Conservation (phyloP, 148 eudicot genomes). For the Rhododendron kiyosumense region DNA sequence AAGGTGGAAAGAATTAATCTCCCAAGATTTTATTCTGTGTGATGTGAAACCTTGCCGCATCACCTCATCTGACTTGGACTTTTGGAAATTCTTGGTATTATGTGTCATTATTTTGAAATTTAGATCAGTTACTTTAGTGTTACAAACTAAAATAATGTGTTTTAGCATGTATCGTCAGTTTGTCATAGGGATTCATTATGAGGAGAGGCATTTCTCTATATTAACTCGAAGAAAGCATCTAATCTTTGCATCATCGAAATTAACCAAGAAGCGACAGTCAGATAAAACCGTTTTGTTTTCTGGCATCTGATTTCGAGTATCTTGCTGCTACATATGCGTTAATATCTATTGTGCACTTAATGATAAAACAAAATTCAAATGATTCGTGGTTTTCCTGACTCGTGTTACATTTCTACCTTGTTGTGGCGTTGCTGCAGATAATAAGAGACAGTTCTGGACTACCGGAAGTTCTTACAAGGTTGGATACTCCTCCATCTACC, state of each 20-base stretch:
- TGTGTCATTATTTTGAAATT: background rate
- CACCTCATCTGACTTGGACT: background rate
- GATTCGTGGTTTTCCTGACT: background rate
- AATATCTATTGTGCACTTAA: background rate
- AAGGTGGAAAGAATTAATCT: background rate
- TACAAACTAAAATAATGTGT: background rate
- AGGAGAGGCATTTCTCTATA: background rate
- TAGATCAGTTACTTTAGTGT: background rate
- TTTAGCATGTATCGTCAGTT: background rate
- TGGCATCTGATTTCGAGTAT: background rate
- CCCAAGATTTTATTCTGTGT: background rate
- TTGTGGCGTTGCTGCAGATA: slow-evolving; percentile 44
- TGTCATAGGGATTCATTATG: background rate
- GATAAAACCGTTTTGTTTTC: background rate
- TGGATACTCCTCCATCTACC: slow-evolving; percentile 39
- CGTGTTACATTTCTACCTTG: background rate
- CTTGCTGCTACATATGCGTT: background rate
- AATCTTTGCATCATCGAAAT: background rate
- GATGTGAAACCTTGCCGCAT: background rate
- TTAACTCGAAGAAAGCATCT: background rate
- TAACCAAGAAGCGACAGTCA: background rate
- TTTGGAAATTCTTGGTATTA: background rate
- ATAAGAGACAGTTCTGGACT: slow-evolving; percentile 63
- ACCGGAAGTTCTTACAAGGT: slow-evolving; percentile 74
- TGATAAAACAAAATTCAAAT: background rate